Percentiles rank a stretch among this genome's conserved stretches.
phyloP scores from a whole-genome alignment of 441 rosid species.

The Bocquillonia castaneifolia region DNA sequence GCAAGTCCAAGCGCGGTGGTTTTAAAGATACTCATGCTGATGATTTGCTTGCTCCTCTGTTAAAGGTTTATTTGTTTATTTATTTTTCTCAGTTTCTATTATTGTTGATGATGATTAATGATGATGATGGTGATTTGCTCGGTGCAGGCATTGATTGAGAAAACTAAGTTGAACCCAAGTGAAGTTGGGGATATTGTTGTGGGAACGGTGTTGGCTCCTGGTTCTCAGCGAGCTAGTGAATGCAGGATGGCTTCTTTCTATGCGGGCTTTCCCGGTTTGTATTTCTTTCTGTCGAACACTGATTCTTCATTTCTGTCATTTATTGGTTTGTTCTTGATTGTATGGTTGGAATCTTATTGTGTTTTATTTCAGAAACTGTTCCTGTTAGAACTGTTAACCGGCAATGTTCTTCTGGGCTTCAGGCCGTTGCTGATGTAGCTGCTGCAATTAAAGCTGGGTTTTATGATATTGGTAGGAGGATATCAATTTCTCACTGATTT shows the following conservation, averaged over 20 bases:
- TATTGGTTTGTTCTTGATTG: conserved; percentile 4
- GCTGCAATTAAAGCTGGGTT: conserved; percentile 96
- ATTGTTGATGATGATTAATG: too few relatives aligned
- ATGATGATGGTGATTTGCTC: background rate
- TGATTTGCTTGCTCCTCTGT: conserved; percentile 88
- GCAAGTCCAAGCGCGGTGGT: conserved; percentile 85
- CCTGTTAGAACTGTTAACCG: conserved; percentile 90
- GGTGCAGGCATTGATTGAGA: conserved; percentile 78
- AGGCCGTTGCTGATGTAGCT: conserved; percentile 99
- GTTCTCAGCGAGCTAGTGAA: conserved; percentile 86
- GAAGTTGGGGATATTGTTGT: conserved; percentile 97
- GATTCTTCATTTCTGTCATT: background rate
- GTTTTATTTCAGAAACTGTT: conserved; percentile 59
- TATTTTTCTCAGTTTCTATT: background rate
- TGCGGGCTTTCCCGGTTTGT: conserved; percentile 92
- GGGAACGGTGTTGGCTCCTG: conserved; percentile 91
- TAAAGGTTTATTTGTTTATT: conserved; percentile 44
- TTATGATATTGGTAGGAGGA: conserved; percentile 75
- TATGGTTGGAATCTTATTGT: background rate
- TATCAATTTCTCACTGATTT: background rate
- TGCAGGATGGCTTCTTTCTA: conserved; percentile 98
- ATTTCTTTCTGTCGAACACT: conserved; percentile 1
- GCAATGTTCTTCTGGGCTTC: conserved; percentile 98
- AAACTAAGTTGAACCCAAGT: conserved; percentile 69
- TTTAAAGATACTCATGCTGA: conserved; percentile 94